These are phyloP conservation scores for Rutstroemia sp. DNA, from an alignment of 2,329 filamentous ascomycete species.

Conservation along the genomic window DNA sequence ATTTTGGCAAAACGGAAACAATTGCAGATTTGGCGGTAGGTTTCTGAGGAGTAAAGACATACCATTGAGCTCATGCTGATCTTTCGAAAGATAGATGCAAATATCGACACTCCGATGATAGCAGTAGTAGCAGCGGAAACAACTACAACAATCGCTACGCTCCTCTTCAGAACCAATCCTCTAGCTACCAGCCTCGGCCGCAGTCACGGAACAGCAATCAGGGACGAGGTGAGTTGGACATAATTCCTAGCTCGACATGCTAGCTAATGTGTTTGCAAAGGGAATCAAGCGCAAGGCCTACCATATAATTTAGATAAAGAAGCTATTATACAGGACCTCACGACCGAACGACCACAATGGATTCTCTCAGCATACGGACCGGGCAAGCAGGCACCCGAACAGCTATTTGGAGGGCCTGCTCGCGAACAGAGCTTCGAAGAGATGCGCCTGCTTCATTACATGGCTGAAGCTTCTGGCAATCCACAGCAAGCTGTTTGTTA, in stretches of 20 bases:
- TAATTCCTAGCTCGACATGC: not conserved
- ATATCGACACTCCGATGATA: constrained; percentile 43
- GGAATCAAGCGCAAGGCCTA: constrained; percentile 5
- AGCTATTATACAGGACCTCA: constrained; percentile 59
- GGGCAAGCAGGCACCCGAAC: constrained; percentile 65
- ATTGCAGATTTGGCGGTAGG: constrained; percentile 44
- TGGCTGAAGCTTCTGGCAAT: constrained; percentile 54
- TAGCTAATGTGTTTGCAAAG: constrained; percentile 2
- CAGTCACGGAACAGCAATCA: constrained; percentile 14
- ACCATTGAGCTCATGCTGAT: constrained; percentile 5
- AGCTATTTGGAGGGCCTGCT: constrained; percentile 72
- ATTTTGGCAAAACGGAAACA: constrained; percentile 53
- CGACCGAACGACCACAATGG: constrained; percentile 69
- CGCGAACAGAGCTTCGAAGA: constrained; percentile 88
- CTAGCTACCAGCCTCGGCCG: constrained; percentile 4
- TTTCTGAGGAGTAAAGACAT: not conserved
- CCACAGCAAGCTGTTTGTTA: constrained; percentile 36
- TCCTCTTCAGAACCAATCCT: constrained; percentile 18
- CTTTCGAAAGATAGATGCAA: constrained; percentile 45
- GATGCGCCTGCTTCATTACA: constrained; percentile 71
- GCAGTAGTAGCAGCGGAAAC: constrained; percentile 18
- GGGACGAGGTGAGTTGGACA: constrained; percentile 12
- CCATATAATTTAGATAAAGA: constrained; percentile 32
- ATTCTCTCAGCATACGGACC: constrained; percentile 82
- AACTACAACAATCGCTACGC: constrained; percentile 29